Evolutionary conservation across 495 filamentous ascomycete species (phyloP).

Genomic region (Xylaria venustula): DNA sequence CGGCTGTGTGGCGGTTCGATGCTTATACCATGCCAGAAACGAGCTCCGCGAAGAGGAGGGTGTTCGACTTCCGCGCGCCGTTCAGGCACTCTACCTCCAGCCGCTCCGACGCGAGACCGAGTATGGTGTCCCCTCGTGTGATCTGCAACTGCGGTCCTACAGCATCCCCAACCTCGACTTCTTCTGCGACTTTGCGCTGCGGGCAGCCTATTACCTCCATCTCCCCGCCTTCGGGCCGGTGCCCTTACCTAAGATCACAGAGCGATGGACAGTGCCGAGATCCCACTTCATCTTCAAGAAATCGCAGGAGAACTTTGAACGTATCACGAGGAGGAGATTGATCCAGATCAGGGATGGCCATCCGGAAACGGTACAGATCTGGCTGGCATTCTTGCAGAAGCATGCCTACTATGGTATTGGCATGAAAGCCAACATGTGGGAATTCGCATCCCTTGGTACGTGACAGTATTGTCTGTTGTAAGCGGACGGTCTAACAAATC

Average conservation of each 20-base stretch:
- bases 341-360: constrained; percentile 94
- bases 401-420: constrained; percentile 91
- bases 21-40: constrained; percentile 24
- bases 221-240: constrained; percentile 85
- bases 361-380: constrained; percentile 81
- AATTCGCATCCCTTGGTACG: constrained; percentile 70
- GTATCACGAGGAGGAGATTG: constrained; percentile 78
- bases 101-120: constrained; percentile 73
- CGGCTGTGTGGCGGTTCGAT: background rate
- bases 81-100: constrained; percentile 82
- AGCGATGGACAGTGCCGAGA: constrained; percentile 92
- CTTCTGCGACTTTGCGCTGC: constrained; percentile 91
- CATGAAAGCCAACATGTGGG: constrained; percentile 98
- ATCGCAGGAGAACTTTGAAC: constrained; percentile 95
- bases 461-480: constrained; percentile 8
- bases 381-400: constrained; percentile 88
- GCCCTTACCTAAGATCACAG: constrained; percentile 79
- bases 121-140: constrained; percentile 78
- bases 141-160: constrained; percentile 92
- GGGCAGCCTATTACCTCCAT: constrained; percentile 89
- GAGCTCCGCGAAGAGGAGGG: constrained; percentile 28
- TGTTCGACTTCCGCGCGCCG: constrained; percentile 64
- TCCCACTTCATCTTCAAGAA: constrained; percentile 94
- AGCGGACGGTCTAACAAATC: constrained; percentile 13
- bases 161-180: constrained; percentile 88